Evolutionary conservation across 176 grass and related monocot genomes (phyloP), one percentile per base, ranked within the genome.

Genomic region (Secale cereale): DNA sequence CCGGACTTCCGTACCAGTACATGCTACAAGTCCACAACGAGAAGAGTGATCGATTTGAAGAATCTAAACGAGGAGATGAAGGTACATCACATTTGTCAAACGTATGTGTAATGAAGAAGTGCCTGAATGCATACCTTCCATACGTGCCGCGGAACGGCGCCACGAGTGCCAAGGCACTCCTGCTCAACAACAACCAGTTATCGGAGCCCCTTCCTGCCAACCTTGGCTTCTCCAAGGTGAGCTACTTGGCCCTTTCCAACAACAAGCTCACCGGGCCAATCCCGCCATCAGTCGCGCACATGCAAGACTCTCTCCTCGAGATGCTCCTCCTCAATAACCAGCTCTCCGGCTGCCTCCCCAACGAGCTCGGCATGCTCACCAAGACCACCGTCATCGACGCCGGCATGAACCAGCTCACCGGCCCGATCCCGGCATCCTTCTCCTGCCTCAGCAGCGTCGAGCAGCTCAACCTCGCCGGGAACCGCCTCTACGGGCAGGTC

Each of bases 321-420:
- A 0, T 94, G 0, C 91, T 98, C 5, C 87, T 98, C 43, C 81
- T 91, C 13, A 94, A 93, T 73, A 98, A 98, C 65, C 48, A 48
- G 7, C 91, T 97, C 64, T 89, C 92, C 3, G 94, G 90, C 56
- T 97, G 94, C 86, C 88, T 97, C 26, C 94, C 94, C 0, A 28
- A 45, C 5, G 89, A 98, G 65, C 52, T 98, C 2, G 95, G 92
- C 16, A 66, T 86, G 76, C 91, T 98, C 17, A 8, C 1, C 8
- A 94, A 91, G 7, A 83, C 91, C 0, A 6, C 59, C 7, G 92
- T 98, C 3, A 88, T 98, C 50, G 92, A 98, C 45, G 95, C 91
- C 29, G 86, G 91, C 0, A 82, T 61, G 76, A 98, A 98, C 88
- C 41, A 70, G 62, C 85, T 98, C 33, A 94, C 92, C 3, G 95